Base-by-base conservation (phyloP, 1,284 basidiomycete genomes). In the Cutaneotrichosporon spelunceum region DNA sequence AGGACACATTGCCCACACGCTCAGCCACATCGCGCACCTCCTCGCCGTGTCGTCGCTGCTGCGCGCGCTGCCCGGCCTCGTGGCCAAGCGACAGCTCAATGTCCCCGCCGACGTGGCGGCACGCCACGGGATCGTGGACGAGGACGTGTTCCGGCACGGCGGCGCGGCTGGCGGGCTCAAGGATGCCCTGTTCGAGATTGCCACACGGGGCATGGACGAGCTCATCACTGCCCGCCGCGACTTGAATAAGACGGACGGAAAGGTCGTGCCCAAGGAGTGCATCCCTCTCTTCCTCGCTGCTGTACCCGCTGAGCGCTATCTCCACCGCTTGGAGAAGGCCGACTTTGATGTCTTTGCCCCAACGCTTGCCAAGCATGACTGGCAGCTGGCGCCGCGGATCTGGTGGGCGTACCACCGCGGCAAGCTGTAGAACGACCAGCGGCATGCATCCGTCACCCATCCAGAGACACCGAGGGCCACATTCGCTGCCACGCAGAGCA, bases 171-270 rank as follows among this genome's bases (percentile, higher is more conserved):
- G 72, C 11, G 81, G 81, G 0, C 56, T 82, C 10, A 72, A 71
- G 48, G 83, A 85, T 62, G 92, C 91, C 0, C 88, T 91, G 36
- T 96, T 88, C 74, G 89, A 93, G 72, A 88, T 95, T 74, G 93
- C 93, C 19, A 91, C 89, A 11, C 79, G 90, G 21, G 93, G 92
- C 44, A 93, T 95, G 80, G 92, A 95, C 79, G 89, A 97, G 78
- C 77, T 97, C 66, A 83, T 88, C 68, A 93, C 91, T 3, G 91
- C 92, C 2, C 84, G 90, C 48, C 84, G 86, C 58, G 87, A 89
- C 83, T 84, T 94, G 72, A 84, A 85, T 68, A 82, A 85, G 53
- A 83, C 81, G 63, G 84, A 80, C 34, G 85, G 84, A 27, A 85
- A 81, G 69, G 84, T 91, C 14, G 67, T 70, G 52, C 89, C 89